Percentiles rank a stretch among this genome's conserved stretches.
phyloP scores from a whole-genome alignment of 441 rosid species.

The Erodium moschatum region DNA sequence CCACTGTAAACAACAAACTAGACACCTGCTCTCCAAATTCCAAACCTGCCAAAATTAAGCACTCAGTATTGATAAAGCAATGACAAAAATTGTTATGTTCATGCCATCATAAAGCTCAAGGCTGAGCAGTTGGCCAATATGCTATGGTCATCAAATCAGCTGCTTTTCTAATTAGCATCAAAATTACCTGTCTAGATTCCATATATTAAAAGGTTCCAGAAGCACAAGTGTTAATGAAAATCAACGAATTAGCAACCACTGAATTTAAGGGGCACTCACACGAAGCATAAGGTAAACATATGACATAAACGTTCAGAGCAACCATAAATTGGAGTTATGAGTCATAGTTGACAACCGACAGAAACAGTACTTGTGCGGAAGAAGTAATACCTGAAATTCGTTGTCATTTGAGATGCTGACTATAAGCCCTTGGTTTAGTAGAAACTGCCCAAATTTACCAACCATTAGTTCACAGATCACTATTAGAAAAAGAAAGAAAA shows the following conservation, averaged over 20 bases:
- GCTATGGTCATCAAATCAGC: background rate
- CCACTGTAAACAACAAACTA: constrained; percentile 41
- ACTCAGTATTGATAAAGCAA: background rate
- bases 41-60: constrained; percentile 39
- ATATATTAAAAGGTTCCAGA: background rate
- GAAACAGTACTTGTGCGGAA: constrained; percentile 7
- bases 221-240: background rate
- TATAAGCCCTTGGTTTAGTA: constrained; percentile 56
- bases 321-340: background rate
- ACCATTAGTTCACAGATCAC: background rate
- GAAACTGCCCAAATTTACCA: constrained; percentile 32
- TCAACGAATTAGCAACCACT: background rate
- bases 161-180: background rate
- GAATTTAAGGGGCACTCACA: background rate
- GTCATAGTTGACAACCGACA: constrained; percentile 10
- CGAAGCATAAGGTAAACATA: background rate
- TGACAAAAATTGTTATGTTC: background rate
- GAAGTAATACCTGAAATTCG: constrained; percentile 46
- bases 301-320: background rate
- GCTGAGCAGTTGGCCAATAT: background rate
- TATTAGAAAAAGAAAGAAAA: background rate
- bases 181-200: background rate
- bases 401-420: constrained; percentile 48
- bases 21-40: constrained; percentile 47
- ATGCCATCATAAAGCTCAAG: background rate